Conservation (phyloP, 2,329 filamentous ascomycete genomes). For the Emericellopsis cladophorae region DNA sequence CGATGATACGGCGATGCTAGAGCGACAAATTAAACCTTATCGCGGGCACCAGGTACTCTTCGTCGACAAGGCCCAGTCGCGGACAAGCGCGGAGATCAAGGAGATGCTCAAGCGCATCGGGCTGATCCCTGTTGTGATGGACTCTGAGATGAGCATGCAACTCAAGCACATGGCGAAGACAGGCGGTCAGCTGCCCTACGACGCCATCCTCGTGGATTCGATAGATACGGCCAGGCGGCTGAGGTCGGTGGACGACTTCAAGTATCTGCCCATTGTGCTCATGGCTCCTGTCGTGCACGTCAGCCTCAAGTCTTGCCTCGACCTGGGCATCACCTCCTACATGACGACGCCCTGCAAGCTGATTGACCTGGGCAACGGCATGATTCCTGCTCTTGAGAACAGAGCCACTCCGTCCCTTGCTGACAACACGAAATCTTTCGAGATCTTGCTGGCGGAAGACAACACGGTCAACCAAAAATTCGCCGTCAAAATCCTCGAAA, state of each 20-base stretch:
- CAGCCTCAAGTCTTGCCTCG: conserved; percentile 83
- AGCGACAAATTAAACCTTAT: conserved; percentile 80
- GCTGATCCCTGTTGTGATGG: conserved; percentile 73
- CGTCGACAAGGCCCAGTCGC: conserved; percentile 80
- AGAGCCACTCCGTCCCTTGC: conserved; percentile 81
- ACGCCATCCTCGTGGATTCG: conserved; percentile 92
- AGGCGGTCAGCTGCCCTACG: conserved; percentile 58
- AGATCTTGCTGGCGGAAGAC: conserved; percentile 90
- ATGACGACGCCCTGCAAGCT: conserved; percentile 95
- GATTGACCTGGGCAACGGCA: conserved; percentile 89
- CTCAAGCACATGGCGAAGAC: conserved; percentile 35
- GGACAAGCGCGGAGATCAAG: conserved; percentile 62
- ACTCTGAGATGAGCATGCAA: conserved; percentile 55
- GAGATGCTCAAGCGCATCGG: conserved; percentile 68
- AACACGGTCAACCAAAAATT: conserved; percentile 95
- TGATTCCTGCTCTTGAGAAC: conserved; percentile 91
- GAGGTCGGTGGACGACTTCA: conserved; percentile 85
- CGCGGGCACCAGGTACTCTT: conserved; percentile 86
- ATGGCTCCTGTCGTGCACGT: conserved; percentile 82
- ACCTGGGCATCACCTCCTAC: conserved; percentile 95
- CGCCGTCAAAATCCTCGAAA: conserved; percentile 92
- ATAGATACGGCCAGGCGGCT: conserved; percentile 80
- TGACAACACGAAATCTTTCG: conserved; percentile 89
- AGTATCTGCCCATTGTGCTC: conserved; percentile 92
- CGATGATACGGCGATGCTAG: conserved; percentile 64